A percentile compares a stretch with the other conserved stretches of the same genome.
Evolutionary conservation across 768 basidiomycete genomes (phyloP).

Genomic region (Exidia glandulosa): DNA sequence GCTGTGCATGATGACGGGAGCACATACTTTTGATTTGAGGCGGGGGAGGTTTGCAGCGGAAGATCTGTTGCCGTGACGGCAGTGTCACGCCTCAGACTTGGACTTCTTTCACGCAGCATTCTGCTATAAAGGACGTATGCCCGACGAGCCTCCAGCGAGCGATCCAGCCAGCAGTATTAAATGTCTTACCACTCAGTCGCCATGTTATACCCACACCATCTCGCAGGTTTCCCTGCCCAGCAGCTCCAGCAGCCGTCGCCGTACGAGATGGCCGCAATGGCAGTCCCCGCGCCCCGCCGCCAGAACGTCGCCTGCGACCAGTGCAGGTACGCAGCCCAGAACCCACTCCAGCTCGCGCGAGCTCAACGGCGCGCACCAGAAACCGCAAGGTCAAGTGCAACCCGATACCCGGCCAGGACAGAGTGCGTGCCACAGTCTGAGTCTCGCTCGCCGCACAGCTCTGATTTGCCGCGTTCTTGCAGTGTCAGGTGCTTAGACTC

Average conservation of each 20-base stretch:
- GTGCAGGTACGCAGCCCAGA: constrained; percentile 48
- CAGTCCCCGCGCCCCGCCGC: constrained; percentile 63
- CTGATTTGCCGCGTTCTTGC: not conserved
- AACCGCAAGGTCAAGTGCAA: constrained; percentile 85
- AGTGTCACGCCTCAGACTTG: not conserved
- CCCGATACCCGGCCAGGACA: constrained; percentile 69
- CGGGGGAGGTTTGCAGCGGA: not conserved
- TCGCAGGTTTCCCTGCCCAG: not conserved
- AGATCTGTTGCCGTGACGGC: not conserved
- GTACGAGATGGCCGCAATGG: not conserved
- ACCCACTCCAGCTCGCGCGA: constrained; percentile 5
- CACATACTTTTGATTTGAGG: not conserved
- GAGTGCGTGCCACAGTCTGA: constrained; percentile 34
- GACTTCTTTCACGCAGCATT: not conserved
- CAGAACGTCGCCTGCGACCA: constrained; percentile 93
- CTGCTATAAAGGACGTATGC: not conserved
- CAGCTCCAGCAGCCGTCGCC: not conserved
- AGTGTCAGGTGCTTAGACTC: constrained; percentile 54
- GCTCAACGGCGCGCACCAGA: constrained; percentile 26
- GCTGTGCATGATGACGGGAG: not conserved
- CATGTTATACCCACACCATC: not conserved
- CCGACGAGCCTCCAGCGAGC: not conserved
- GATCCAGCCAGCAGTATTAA: not conserved
- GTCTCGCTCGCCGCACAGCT: constrained; percentile 6
- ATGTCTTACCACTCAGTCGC: not conserved